Evolutionary conservation across 805 yeast species (phyloP).

Genomic region (Yamadazyma kitorensis): DNA sequence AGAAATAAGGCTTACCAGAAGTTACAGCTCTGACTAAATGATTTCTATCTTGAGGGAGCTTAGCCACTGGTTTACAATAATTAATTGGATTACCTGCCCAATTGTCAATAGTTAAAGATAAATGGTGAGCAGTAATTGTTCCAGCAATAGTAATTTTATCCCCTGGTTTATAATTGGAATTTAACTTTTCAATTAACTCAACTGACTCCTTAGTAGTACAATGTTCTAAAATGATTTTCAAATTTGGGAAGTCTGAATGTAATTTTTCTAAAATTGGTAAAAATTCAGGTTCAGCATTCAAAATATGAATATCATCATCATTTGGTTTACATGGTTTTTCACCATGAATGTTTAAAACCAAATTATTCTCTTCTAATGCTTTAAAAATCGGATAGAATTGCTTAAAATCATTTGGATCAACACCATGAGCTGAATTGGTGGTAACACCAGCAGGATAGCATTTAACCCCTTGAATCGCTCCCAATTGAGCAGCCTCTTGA

Average conservation of each 20-base stretch:
- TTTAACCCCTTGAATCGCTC: slow-evolving; percentile 82
- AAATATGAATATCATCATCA: slow-evolving; percentile 64
- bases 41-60: slow-evolving; percentile 77
- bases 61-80: slow-evolving; percentile 97
- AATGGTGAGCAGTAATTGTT: slow-evolving; percentile 93
- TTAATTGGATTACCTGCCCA: slow-evolving; percentile 97
- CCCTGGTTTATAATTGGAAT: slow-evolving; percentile 24
- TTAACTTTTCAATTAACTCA: slow-evolving; percentile 65
- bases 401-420: slow-evolving; percentile 87
- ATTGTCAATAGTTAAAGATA: slow-evolving; percentile 81
- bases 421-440: slow-evolving; percentile 92
- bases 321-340: slow-evolving; percentile 75
- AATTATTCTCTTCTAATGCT: slow-evolving; percentile 75
- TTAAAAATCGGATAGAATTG: slow-evolving; percentile 85
- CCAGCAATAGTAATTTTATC: slow-evolving; percentile 69
- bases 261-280: slow-evolving; percentile 82
- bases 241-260: slow-evolving; percentile 78
- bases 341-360: slow-evolving; percentile 90
- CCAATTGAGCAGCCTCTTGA: slow-evolving; percentile 66
- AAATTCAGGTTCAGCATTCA: slow-evolving; percentile 92
- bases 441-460: slow-evolving; percentile 99
- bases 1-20: slow-evolving; percentile 87
- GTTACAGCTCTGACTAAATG: slow-evolving; percentile 87
- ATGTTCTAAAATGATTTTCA: slow-evolving; percentile 88
- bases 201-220: slow-evolving; percentile 92